phyloP scores from a whole-genome alignment of 352 stramenopile genomes.

The Globisporangium okanoganense region DNA sequence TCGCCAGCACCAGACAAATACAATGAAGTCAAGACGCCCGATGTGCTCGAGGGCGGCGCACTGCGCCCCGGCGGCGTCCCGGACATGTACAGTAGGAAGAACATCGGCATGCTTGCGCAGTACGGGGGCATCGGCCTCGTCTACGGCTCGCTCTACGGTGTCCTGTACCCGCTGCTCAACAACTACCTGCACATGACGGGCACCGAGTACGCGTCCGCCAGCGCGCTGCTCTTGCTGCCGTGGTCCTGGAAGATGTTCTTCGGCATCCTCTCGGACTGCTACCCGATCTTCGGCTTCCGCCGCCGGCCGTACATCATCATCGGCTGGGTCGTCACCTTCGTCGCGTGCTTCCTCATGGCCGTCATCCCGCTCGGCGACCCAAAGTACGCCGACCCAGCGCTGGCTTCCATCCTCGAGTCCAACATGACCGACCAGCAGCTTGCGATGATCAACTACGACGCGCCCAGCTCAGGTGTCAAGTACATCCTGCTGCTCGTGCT shows the following conservation, averaged over 20 bases:
- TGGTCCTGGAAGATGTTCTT: slow-evolving; percentile 80
- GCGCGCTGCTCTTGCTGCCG: slow-evolving; percentile 52
- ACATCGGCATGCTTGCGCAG: slow-evolving; percentile 42
- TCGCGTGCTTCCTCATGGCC: slow-evolving; percentile 38
- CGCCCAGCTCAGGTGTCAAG: slow-evolving; percentile 35
- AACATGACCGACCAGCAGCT: slow-evolving; percentile 38
- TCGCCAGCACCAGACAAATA: slow-evolving; percentile 23
- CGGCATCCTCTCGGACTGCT: slow-evolving; percentile 40
- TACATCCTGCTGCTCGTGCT: slow-evolving; percentile 58
- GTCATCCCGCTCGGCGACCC: slow-evolving; percentile 32
- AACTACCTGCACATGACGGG: slow-evolving; percentile 51
- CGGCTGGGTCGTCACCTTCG: slow-evolving; percentile 40
- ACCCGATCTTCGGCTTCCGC: slow-evolving; percentile 38
- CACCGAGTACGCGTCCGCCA: slow-evolving; percentile 32
- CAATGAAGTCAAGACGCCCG: too few species aligned
- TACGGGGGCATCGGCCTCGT: slow-evolving; percentile 45
- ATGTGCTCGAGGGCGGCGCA: too few species aligned
- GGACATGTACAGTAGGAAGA: slow-evolving; percentile 28
- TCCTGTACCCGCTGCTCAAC: slow-evolving; percentile 52
- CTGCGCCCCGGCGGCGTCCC: slow-evolving; percentile 35
- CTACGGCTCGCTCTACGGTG: slow-evolving; percentile 36
- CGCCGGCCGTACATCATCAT: slow-evolving; percentile 64
- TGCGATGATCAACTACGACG: slow-evolving; percentile 41
- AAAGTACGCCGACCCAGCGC: slow-evolving; percentile 48
- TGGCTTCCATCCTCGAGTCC: slow-evolving; percentile 22